phyloP scores from a whole-genome alignment of 2,329 filamentous ascomycete species.

The Ophiostoma sp. region DNA sequence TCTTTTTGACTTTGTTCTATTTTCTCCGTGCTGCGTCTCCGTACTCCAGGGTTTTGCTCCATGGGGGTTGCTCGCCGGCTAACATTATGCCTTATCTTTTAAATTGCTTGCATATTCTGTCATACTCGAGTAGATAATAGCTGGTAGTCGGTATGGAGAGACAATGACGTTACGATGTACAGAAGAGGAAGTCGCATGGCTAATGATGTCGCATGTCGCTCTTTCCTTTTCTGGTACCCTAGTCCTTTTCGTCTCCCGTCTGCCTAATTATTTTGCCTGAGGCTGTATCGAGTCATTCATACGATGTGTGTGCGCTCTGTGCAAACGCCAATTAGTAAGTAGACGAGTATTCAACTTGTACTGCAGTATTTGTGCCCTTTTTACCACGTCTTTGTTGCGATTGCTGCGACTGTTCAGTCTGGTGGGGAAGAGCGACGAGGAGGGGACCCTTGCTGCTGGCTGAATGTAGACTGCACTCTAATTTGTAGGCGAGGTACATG shows the following conservation, averaged over 20 bases:
- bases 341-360: neutral
- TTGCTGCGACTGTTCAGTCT: neutral
- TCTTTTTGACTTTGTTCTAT: neutral
- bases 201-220: neutral
- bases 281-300: neutral
- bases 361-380: neutral
- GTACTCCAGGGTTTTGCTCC: neutral
- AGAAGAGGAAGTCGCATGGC: neutral
- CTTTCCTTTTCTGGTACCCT: conserved; percentile 19
- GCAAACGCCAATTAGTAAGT: neutral
- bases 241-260: neutral
- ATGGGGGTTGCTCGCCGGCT: neutral
- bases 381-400: too few relatives aligned
- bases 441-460: neutral
- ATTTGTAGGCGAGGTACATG: neutral
- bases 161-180: neutral
- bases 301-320: neutral
- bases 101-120: conserved; percentile 4
- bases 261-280: neutral
- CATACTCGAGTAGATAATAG: neutral
- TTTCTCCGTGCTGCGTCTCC: neutral
- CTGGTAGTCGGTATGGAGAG: neutral
- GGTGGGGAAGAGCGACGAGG: neutral
- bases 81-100: neutral
- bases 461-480: neutral